Conservation (phyloP, 2,329 filamentous ascomycete genomes). For the Penicillium sumatraense region DNA sequence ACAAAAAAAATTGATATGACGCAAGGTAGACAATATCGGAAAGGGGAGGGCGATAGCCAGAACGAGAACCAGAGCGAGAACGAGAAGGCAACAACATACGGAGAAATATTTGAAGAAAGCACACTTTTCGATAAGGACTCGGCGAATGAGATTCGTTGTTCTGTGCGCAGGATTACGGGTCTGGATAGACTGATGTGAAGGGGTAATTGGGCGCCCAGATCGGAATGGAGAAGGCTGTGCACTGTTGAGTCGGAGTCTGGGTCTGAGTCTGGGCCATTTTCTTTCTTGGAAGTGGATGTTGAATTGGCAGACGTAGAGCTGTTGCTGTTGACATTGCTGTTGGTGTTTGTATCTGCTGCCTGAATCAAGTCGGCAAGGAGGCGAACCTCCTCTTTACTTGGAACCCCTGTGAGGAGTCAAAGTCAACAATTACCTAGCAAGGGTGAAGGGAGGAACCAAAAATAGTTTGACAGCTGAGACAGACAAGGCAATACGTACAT, state of each 20-base stretch:
- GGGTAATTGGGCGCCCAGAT: slow-evolving; percentile 76
- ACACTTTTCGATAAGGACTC: slow-evolving; percentile 56
- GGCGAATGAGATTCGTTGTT: slow-evolving; percentile 73
- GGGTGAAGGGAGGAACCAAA: not conserved
- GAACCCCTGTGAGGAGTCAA: slow-evolving; percentile 41
- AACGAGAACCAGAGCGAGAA: not conserved
- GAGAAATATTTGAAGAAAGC: slow-evolving; percentile 44
- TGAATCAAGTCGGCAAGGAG: slow-evolving; percentile 36
- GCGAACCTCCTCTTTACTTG: slow-evolving; percentile 39
- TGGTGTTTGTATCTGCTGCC: not conserved
- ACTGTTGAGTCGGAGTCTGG: slow-evolving; percentile 48
- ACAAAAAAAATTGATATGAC: no score
- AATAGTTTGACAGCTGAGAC: not conserved
- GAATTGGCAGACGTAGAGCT: not conserved
- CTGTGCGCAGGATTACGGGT: slow-evolving; percentile 73
- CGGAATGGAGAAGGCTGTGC: slow-evolving; percentile 73
- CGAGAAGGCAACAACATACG: slow-evolving; percentile 44
- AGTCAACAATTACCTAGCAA: slow-evolving; percentile 10
- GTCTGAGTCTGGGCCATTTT: slow-evolving; percentile 7
- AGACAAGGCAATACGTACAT: slow-evolving; percentile 73
- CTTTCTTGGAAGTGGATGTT: not conserved
- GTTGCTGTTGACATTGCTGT: no score
- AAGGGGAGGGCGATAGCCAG: no score
- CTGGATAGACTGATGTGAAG: slow-evolving; percentile 91
- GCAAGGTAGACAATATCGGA: not conserved